Base-by-base conservation (phyloP, 306 rosid genomes). In the Cotoneaster glaucophyllus region DNA sequence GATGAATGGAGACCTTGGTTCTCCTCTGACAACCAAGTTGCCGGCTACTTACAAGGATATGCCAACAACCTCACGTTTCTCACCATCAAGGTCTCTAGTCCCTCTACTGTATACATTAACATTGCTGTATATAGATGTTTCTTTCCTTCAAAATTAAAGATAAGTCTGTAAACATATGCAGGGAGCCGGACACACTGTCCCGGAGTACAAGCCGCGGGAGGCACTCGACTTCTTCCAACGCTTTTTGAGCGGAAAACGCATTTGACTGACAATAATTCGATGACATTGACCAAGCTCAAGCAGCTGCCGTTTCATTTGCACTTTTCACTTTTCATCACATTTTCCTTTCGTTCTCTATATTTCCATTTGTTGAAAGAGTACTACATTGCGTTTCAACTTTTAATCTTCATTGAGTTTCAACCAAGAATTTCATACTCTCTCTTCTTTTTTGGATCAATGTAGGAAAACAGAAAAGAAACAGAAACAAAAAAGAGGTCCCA, bases 181-280 rank as follows among this genome's bases (percentile, higher is more conserved):
- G 97, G 96, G 96, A 62, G 82, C 96, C 4, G 96, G 97, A 18
- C 96, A 88, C 70, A 90, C 96, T 0, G 97, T 90, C 8, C 93
- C 97, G 2, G 93, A 90, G 75, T 92, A 88, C 75, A 92, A 92
- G 69, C 96, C 96, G 0, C 74, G 62, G 24, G 96, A 92, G 79
- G 92, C 97, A 28, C 79, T 92, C 73, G 85, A 93, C 54, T 88
- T 90, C 80, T 88, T 79, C 58, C 74, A 76, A 53, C 91, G 93
- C 74, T 90, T 92, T 92, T 81, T 89, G 84, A 80, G 74, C 45
- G 88, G 81, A n/a, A 76, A 69, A 15, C 74, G 66, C 8, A 82
- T 82, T 25, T 82, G 83, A 31, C 24, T 1, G 17, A 13, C 21
- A 62, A 5, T 22, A n/a, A 57, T 21, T 3, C 28, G 54, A 15